Evolutionary conservation across 768 basidiomycete genomes (phyloP), one percentile per base, ranked within the genome.

Genomic region (Leccinum boreale): DNA sequence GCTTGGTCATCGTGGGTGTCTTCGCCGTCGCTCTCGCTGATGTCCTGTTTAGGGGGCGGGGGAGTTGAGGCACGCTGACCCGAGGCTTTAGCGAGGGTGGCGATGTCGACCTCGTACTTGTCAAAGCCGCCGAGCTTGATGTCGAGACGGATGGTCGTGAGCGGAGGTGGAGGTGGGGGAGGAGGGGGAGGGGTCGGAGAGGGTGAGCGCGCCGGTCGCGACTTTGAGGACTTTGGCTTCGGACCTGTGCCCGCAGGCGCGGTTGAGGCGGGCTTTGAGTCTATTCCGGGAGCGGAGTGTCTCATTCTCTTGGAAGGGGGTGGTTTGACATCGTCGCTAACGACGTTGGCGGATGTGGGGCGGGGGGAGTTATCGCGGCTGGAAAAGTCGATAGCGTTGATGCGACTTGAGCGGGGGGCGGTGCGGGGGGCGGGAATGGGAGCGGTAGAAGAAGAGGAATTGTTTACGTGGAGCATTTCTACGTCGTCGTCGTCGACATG

Each of bases 61-160:
- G 87, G 87, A 0, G 87, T 86, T 1, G 81, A 74, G 1, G 77
- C 76, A 14, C 86, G 77, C 70, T 89, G 89, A 7, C 89, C 89
- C 1, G 85, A 82, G 9, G 77, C 80, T 61, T 85, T 84, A 28
- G 88, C 79, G 31, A 83, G 73, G 21, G 70, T 62, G 7, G 80
- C 64, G 57, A 91, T 81, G 64, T 91, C 84, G 48, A 91, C 84
- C 56, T 88, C 87, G 69, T 91, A 92, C 62, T 86, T 85, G 1
- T 81, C 79, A 1, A 87, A 88, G 0, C 90, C 89, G 4, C 88
- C 89, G 3, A 92, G 80, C 9, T 50, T 70, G 65, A 92, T 89
- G 3, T 86, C 78, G 23, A 92, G 79, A 4, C 90, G 79, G 50
- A 92, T 79, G 2, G 90, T 92, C 53, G 79, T 75, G 17, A 85